Evolutionary conservation across 129 eudicot genomes (phyloP).

Genomic region (Erigeron canadensis): DNA sequence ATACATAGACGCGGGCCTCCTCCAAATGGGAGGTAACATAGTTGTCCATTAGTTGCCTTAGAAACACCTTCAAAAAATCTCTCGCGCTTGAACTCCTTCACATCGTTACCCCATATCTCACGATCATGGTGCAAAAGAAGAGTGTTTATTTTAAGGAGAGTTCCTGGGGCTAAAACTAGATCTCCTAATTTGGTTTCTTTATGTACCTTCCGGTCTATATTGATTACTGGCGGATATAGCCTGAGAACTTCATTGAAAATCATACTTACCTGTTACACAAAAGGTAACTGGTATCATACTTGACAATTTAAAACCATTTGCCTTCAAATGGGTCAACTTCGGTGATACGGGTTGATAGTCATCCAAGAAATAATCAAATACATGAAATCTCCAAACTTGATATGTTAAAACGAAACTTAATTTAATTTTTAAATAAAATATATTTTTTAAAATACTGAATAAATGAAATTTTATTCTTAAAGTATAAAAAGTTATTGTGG

Average conservation of each 20-base stretch:
- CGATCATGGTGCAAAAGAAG: conserved; percentile 21
- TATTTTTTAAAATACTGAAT: too few relatives aligned
- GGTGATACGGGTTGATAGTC: background rate
- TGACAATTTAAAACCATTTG: too few relatives aligned
- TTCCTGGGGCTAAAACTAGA: conserved; percentile 10
- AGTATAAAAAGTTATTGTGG: too few relatives aligned
- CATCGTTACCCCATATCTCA: background rate
- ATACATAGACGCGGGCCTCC: background rate
- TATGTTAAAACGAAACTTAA: too few relatives aligned
- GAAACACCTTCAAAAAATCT: background rate
- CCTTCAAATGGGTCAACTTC: background rate
- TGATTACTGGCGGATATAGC: conserved; percentile 21
- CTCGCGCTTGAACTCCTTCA: background rate
- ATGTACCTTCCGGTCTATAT: background rate
- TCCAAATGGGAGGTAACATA: background rate
- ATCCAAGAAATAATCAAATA: background rate
- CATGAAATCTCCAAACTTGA: too few relatives aligned
- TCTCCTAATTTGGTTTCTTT: conserved; percentile 29
- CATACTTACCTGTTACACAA: conserved; percentile 26
- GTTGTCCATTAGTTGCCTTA: background rate
- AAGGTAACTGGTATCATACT: background rate
- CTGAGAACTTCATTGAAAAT: conserved; percentile 31
- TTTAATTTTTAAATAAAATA: too few relatives aligned
- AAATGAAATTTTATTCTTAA: too few relatives aligned
- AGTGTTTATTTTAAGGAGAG: background rate